Percentiles rank a stretch among this genome's conserved stretches.
phyloP scores from a whole-genome alignment of 1,284 basidiomycete species.

The Trametes polyzona region DNA sequence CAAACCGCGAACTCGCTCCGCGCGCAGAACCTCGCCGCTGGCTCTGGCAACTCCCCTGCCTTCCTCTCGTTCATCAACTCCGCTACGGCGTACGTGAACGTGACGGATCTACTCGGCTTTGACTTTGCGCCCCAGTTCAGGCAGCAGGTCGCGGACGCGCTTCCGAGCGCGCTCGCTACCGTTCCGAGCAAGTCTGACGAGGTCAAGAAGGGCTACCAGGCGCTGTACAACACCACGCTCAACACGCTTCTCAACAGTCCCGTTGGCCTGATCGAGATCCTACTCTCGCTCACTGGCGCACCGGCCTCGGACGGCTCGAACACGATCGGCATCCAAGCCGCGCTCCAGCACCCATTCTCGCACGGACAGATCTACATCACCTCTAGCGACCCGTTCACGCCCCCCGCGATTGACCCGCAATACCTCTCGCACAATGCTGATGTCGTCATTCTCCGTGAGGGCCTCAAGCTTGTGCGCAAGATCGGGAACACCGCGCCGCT shows the following conservation, averaged over 20 bases:
- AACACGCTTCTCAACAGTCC: slow-evolving; percentile 48
- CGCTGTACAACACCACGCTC: slow-evolving; percentile 57
- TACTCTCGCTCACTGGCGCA: slow-evolving; percentile 57
- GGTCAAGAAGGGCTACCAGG: slow-evolving; percentile 65
- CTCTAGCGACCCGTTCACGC: slow-evolving; percentile 55
- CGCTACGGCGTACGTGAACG: slow-evolving; percentile 67
- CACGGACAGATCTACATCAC: slow-evolving; percentile 48
- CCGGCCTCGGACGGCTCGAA: slow-evolving; percentile 39
- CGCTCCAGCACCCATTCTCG: slow-evolving; percentile 66
- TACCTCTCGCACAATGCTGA: slow-evolving; percentile 64
- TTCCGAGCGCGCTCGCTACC: slow-evolving; percentile 40
- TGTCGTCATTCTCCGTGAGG: slow-evolving; percentile 56
- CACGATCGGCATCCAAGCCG: slow-evolving; percentile 62
- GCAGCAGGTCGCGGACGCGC: slow-evolving; percentile 38
- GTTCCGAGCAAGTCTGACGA: slow-evolving; percentile 51
- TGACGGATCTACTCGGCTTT: slow-evolving; percentile 50
- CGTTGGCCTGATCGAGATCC: slow-evolving; percentile 65
- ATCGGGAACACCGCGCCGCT: slow-evolving; percentile 47
- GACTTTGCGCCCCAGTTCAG: slow-evolving; percentile 36
- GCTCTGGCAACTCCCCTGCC: slow-evolving; percentile 37
- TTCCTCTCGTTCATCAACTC: slow-evolving; percentile 71
- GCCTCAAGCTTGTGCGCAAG: slow-evolving; percentile 54
- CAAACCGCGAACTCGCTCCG: slow-evolving; percentile 48
- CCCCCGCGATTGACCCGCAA: slow-evolving; percentile 63
- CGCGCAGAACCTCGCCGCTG: slow-evolving; percentile 27